Base-by-base conservation (phyloP, 2,329 filamentous ascomycete species). In the Pyricularia grisea region DNA sequence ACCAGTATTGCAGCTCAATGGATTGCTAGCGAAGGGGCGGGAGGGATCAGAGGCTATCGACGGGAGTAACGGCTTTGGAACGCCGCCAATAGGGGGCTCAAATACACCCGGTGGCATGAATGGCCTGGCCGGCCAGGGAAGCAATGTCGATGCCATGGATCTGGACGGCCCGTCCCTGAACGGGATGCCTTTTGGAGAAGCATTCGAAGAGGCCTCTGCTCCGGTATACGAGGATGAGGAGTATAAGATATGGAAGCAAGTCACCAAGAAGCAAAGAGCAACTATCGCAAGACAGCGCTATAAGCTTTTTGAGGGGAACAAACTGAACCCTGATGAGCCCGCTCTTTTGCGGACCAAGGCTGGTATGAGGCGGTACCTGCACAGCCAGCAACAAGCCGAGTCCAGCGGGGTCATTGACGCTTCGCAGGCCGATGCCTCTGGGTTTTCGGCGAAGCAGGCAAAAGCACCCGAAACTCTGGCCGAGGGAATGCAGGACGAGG, bases 161-260 rank as follows among this genome's bases (percentile, higher is more conserved):
- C 88, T 95, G 42, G 95, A 98, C 76, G 91, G 87, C 0, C 87
- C 90, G 6, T 90, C 89, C 2, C 81, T 92, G 58, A 90, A 88
- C 72, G 89, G 88, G 27, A 84, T 91, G 77, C 83, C 85, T 0
- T 76, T 91, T 25, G 85, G 84, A 58, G 87, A 90, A 67, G 86
- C 88, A 0, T 84, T 92, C 69, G 87, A 87, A 20, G 85, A 90
- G 70, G 86, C 87, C 33, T 85, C 83, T 17, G 91, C 96, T 73
- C 92, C 97, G 73, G 85, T 87, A 14, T 93, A 93, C 73, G 88
- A 96, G 73, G 94, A 98, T 74, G 94, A 98, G 70, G 94, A 97
- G 76, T 97, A 95, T 81, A 97, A 96, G 77, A 92, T 95, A 50
- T 99, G 96, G 95, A 99, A 98, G 81, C 94, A 98, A 79, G 93